Percentiles rank a stretch among this genome's conserved stretches.
These are phyloP conservation scores for Brassica juncea DNA, from an alignment of 345 rosid species.

Conservation along the genomic window DNA sequence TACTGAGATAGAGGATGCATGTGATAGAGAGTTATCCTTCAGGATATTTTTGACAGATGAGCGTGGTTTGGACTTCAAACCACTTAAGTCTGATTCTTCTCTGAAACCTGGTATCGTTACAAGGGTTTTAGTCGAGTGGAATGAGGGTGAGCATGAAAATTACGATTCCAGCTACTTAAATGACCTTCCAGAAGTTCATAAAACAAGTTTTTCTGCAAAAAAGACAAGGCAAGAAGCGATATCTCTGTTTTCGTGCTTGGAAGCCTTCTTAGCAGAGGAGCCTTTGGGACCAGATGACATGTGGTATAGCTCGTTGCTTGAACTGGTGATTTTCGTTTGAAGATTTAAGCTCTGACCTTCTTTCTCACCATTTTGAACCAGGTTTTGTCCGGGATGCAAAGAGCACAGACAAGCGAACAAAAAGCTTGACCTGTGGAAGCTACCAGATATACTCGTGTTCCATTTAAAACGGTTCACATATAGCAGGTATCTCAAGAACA, in stretches of 20 bases:
- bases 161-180: slow-evolving; percentile 76
- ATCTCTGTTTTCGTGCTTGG: slow-evolving; percentile 90
- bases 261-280: slow-evolving; percentile 93
- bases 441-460: slow-evolving; percentile 92
- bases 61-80: slow-evolving; percentile 44
- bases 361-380: slow-evolving; percentile 37
- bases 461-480: slow-evolving; percentile 92
- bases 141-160: slow-evolving; percentile 55
- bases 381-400: slow-evolving; percentile 97
- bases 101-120: slow-evolving; percentile 49
- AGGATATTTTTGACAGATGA: slow-evolving; percentile 63
- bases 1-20: slow-evolving; percentile 49
- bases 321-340: not conserved
- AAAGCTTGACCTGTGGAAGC: slow-evolving; percentile 91
- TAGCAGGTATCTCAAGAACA: slow-evolving; percentile 89
- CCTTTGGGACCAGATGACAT: slow-evolving; percentile 97
- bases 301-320: slow-evolving; percentile 59
- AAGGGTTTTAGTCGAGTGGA: slow-evolving; percentile 75
- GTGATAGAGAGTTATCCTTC: slow-evolving; percentile 43
- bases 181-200: slow-evolving; percentile 85
- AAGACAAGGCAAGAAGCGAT: slow-evolving; percentile 91
- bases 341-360: not conserved
- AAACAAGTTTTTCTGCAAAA: slow-evolving; percentile 72
- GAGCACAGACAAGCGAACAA: slow-evolving; percentile 95
- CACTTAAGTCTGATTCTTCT: slow-evolving; percentile 52